Conservation (phyloP, 2,329 filamentous ascomycete species). For the Penicillium sp. region DNA sequence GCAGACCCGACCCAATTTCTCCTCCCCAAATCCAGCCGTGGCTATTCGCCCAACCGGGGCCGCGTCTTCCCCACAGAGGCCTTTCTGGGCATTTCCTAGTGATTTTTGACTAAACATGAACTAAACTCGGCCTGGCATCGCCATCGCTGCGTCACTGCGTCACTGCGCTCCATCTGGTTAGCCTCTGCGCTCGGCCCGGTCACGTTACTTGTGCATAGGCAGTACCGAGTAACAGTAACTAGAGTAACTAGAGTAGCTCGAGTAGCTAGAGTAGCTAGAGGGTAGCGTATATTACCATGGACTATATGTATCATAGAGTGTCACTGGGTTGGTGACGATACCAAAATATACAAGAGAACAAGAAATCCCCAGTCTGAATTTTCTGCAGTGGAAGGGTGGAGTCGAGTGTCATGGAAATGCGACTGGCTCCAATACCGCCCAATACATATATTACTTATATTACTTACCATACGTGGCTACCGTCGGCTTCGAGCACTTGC, state of each 20-base stretch:
- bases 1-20: constrained; percentile 16
- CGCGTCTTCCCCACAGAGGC: constrained; percentile 27
- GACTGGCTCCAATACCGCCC: background rate
- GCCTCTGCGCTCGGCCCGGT: constrained; percentile 23
- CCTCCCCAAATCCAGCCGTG: constrained; percentile 6
- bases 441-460: background rate
- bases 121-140: background rate
- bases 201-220: constrained; percentile 17
- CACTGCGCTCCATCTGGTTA: constrained; percentile 9
- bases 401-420: background rate
- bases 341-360: too few relatives aligned
- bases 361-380: constrained; percentile 3
- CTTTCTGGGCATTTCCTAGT: constrained; percentile 22
- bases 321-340: too few relatives aligned
- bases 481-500: background rate
- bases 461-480: background rate
- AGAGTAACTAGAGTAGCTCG: too few relatives aligned
- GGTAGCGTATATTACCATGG: background rate
- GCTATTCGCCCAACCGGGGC: constrained; percentile 13
- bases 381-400: background rate
- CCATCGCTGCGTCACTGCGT: constrained; percentile 3
- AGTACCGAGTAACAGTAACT: too few relatives aligned
- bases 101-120: background rate
- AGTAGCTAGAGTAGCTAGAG: too few relatives aligned
- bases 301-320: background rate